Evolutionary conservation across 2,329 filamentous ascomycete genomes (phyloP), one percentile per base, ranked within the genome.

Genomic region (Metarhizium rileyi): DNA sequence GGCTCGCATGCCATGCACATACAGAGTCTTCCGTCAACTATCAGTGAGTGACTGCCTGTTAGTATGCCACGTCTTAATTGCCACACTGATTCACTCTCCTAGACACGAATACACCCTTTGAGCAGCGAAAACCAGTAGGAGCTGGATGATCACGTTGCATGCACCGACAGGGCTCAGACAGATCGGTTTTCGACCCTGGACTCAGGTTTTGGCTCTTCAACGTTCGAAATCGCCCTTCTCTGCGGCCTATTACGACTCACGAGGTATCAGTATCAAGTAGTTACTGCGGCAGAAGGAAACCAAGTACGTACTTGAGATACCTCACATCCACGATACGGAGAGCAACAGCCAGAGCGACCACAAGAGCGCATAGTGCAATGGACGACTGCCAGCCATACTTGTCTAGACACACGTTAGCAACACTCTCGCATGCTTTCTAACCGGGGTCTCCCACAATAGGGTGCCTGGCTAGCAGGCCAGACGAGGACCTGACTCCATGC

Each of bases 401-500:
- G 50, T 72, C 66, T 69, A 22, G 12, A 30, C 6, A 4, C 14
- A 23, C 14, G 20, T 53, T 14, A 53, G 43, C 16, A 53, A 23
- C 26, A 16, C 20, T 4, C 16, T 22, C 1, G 3, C 10, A 2
- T 5, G 23, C 14, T 18, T 5, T 25, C 5, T 41, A 9, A 25
- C n/a, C 35, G 25, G 8, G n/a, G n/a, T n/a, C 7, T 16, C 66
- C 56, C 60, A 66, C 70, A 77, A 45, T 70, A 72, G 0, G 74
- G 74, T 2, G 74, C 74, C 52, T 77, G 68, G 1, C 63, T 66
- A 1, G 74, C 73, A 3, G 74, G 74, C 74, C 74, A 77, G 2
- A 75, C 69, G 2, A 76, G 62, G 2, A 77, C 71, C 49, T 76
- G 73, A 6, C 69, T 72, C 73, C 73, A 77, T 1, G 74, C 71